Evolutionary conservation across 179 eudicot genomes (phyloP), one percentile per base, ranked within the genome.

Genomic region (Silene vulgaris): DNA sequence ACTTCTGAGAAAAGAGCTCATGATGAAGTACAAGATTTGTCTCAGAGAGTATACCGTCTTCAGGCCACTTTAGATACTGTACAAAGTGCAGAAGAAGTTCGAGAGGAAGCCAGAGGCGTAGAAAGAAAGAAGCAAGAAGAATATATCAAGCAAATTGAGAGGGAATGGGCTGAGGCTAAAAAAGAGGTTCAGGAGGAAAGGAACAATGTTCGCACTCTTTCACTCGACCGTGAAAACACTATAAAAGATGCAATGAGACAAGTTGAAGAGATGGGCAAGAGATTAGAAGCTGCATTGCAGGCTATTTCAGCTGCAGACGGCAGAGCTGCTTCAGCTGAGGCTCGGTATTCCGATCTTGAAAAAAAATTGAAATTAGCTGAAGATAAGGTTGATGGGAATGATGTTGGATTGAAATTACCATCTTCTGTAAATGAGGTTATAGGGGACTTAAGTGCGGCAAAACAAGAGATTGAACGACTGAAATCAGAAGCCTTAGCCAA

Each of bases 131-230:
- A 91, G 77, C 91, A 86, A 84, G 97, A 93, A 76, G 92, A 89
- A 72, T 82, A 93, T 75, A 37, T 87, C 26, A 90, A 87, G 77
- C 79, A 84, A 78, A 87, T 93, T 79, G 98, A 93, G 93, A 89
- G 84, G 79, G 96, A 96, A 79, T 93, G 97, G 96, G 94, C 91
- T 72, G 97, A 96, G 86, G 97, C 90, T 65, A 96, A 91, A 86
- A 90, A 85, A 66, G 97, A 90, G 82, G 92, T 96, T 19, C 92
- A 93, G 72, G 90, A 84, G 68, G 92, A 93, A 76, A 85, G 96
- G 13, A 88, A 85, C 77, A 85, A 76, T 77, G 87, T 83, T 63
- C 88, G 91, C 12, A 80, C 69, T 69, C 90, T 95, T 78, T 83
- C 84, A 43, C 83, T 83, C 76, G 93, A 89, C 28, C 89, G 88